phyloP scores from a whole-genome alignment of 2,329 filamentous ascomycete genomes.

The Alternaria consortialis region DNA sequence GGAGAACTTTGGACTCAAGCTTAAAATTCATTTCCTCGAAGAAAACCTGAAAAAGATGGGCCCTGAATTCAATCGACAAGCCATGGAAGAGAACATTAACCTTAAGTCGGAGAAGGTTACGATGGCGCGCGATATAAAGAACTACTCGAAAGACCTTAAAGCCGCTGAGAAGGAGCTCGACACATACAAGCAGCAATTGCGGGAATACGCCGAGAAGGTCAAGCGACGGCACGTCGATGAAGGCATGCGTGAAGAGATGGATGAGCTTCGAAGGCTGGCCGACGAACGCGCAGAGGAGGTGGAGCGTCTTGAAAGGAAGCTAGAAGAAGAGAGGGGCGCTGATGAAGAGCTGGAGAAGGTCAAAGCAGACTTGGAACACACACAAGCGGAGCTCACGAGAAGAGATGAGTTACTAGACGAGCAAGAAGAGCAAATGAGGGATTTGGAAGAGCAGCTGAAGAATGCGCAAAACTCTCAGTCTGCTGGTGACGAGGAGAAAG shows the following conservation, averaged over 20 bases:
- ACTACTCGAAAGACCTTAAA: conserved; percentile 84
- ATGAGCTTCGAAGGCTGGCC: conserved; percentile 55
- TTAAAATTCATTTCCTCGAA: conserved; percentile 82
- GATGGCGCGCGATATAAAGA: conserved; percentile 85
- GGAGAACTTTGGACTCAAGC: conserved; percentile 86
- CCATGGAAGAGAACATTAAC: conserved; percentile 93
- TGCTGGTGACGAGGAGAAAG: conserved; percentile 42
- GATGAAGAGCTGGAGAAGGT: conserved; percentile 50
- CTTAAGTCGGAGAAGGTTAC: conserved; percentile 92
- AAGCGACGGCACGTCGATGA: conserved; percentile 79
- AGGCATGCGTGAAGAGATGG: conserved; percentile 70
- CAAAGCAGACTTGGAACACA: conserved; percentile 45
- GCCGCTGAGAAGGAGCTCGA: conserved; percentile 88
- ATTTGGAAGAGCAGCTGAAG: conserved; percentile 44
- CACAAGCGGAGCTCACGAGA: conserved; percentile 45
- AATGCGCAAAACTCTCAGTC: conserved; percentile 41
- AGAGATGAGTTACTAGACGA: conserved; percentile 50
- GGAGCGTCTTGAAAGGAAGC: conserved; percentile 44
- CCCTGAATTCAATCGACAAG: conserved; percentile 86
- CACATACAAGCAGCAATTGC: conserved; percentile 79
- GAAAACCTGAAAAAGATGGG: conserved; percentile 87
- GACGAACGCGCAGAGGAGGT: conserved; percentile 54
- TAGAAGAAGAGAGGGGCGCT: conserved; percentile 42
- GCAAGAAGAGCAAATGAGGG: conserved; percentile 50
- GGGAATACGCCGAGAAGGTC: conserved; percentile 82